These are phyloP conservation scores for Cryphonectria parasitica DNA, from an alignment of 2,329 filamentous ascomycete genomes.

Conservation along the genomic window DNA sequence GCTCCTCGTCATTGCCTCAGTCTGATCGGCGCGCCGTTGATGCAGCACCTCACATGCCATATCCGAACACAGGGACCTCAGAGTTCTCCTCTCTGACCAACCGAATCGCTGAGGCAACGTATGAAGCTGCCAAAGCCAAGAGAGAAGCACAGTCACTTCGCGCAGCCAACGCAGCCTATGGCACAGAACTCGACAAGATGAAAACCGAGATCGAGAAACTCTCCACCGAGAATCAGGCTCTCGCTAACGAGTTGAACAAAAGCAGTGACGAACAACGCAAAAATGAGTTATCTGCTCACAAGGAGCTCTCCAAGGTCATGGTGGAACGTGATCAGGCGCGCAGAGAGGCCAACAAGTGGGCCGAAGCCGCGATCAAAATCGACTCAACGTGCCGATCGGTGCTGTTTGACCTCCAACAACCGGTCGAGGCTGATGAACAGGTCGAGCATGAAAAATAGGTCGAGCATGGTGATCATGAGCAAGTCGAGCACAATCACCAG, in stretches of 20 bases:
- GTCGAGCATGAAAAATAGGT: background rate
- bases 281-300: too few species aligned
- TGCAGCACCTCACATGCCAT: background rate
- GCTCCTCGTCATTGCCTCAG: background rate
- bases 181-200: too few species aligned
- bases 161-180: background rate
- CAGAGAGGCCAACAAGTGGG: background rate
- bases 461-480: background rate
- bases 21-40: background rate
- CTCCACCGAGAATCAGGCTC: too few species aligned
- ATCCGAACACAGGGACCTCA: background rate
- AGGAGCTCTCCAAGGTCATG: too few species aligned
- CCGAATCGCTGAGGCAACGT: background rate
- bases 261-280: too few species aligned
- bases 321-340: background rate
- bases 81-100: background rate
- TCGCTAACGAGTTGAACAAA: too few species aligned
- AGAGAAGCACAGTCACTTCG: background rate
- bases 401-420: too few species aligned
- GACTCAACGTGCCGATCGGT: too few species aligned
- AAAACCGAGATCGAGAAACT: too few species aligned
- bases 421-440: too few species aligned
- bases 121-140: background rate
- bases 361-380: too few species aligned
- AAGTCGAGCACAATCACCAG: background rate